Evolutionary conservation across 345 rosid genomes (phyloP), one percentile per base, ranked within the genome.

Genomic region (Murraya paniculata): DNA sequence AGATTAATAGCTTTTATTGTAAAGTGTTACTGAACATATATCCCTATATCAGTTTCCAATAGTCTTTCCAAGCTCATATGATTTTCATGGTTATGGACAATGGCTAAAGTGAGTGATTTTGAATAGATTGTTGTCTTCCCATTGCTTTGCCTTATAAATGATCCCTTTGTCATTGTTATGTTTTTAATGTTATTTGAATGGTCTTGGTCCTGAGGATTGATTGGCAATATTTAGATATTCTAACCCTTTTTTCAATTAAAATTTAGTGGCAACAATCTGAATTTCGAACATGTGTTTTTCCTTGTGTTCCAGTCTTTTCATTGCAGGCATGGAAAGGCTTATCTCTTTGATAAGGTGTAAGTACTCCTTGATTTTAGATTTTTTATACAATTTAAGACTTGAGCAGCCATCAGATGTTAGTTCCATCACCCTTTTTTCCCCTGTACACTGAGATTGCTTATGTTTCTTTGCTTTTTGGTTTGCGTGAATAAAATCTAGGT

Each of bases 261-360:
- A 61, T 38, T 81, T 64, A 53, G 75, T 39, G 18, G 35, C 57
- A 16, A 56, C 33, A 48, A 9, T 41, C 64, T 13, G 55, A 27
- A 56, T 28, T 65, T 68, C 77, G 81, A 58, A 85, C 68, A 13
- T 48, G 22, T 75, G 24, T 78, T 64, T 76, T 81, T 31, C 5
- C 48, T 16, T 77, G 57, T 81, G 80, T 88, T 91, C 81, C 90
- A 93, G 98, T 77, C 89, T 36, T 93, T 91, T 85, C 93, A 81
- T 82, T 82, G 91, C 88, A 84, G 85, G 81, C 88, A 93, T 82
- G 96, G 98, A 75, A 86, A 79, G 82, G 98, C 98, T 69, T 90
- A 88, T 82, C 98, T 93, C 81, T 91, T 93, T 77, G 88, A 88
- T 68, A 88, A 88, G 41, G 92, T 84, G 98, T 89, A 86, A 91